Percentiles rank a stretch among this genome's conserved stretches.
phyloP scores from a whole-genome alignment of 1,284 basidiomycete genomes.

The Cryptococcus hybrid region DNA sequence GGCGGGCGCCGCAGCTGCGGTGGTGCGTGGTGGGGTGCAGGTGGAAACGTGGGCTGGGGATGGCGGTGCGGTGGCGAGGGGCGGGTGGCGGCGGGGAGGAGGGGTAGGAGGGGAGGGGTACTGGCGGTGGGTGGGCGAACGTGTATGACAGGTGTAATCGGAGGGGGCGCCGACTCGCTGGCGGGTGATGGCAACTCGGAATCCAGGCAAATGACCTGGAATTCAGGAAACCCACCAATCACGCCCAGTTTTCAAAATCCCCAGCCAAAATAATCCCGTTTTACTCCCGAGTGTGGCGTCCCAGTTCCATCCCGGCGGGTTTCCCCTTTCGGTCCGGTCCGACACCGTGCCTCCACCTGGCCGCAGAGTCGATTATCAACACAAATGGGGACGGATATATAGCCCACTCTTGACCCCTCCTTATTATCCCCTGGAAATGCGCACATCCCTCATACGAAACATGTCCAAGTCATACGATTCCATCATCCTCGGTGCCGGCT shows the following conservation, averaged over 20 bases:
- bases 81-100: no score
- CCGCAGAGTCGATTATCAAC: no score
- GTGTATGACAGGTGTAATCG: no score
- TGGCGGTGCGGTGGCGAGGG: no score
- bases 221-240: neutral
- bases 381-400: no score
- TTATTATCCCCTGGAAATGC: neutral
- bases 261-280: neutral
- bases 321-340: neutral
- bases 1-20: neutral
- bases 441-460: neutral
- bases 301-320: neutral
- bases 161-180: neutral
- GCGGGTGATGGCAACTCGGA: neutral
- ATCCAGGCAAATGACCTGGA: neutral
- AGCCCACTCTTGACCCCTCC: neutral
- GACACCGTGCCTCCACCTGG: neutral
- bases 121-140: no score
- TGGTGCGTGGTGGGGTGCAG: no score
- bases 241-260: neutral
- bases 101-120: no score
- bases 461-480: conserved; percentile 41
- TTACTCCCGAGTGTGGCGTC: neutral
- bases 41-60: no score
- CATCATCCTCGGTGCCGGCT: conserved; percentile 55